A percentile compares a stretch with the other conserved stretches of the same genome.
Evolutionary conservation across 2,329 filamentous ascomycete genomes (phyloP).

Genomic region (Coccinonectria pachysandricola): DNA sequence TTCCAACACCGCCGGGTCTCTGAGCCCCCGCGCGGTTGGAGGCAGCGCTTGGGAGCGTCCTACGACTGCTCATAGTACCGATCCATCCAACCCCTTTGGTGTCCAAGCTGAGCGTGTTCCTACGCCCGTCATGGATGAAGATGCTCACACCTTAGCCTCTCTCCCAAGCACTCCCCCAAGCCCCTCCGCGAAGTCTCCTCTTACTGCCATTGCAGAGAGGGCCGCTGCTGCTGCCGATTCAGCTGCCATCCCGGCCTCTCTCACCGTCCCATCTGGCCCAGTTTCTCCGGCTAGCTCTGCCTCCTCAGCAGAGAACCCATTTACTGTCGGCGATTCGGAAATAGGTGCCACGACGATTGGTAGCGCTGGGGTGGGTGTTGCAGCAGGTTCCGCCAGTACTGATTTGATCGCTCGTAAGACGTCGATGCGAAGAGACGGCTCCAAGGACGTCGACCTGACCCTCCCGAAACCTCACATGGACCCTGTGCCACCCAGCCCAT

Average conservation of each 20-base stretch:
- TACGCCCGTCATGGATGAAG: slow-evolving; percentile 30
- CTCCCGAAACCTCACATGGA: slow-evolving; percentile 26
- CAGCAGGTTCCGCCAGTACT: slow-evolving; percentile 25
- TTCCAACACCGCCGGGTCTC: slow-evolving; percentile 10
- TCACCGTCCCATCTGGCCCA: slow-evolving; percentile 20
- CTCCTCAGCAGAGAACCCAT: slow-evolving; percentile 25
- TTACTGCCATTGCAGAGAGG: slow-evolving; percentile 2
- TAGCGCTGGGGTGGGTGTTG: slow-evolving; percentile 11
- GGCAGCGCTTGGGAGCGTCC: slow-evolving; percentile 39
- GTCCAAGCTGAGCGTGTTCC: slow-evolving; percentile 43
- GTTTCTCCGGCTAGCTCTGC: slow-evolving; percentile 3
- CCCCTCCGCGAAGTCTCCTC: slow-evolving; percentile 2
- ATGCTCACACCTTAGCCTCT: slow-evolving; percentile 8
- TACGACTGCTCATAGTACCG: slow-evolving; percentile 32
- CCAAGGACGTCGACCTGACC: slow-evolving; percentile 45
- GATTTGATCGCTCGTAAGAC: slow-evolving; percentile 39
- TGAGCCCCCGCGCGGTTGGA: slow-evolving; percentile 19
- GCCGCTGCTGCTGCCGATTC: too few relatives aligned
- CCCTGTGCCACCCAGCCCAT: slow-evolving; percentile 44
- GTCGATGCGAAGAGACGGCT: slow-evolving; percentile 44
- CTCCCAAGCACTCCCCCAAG: slow-evolving; percentile 22
- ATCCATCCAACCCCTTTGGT: slow-evolving; percentile 62
- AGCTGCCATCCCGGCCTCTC: slow-evolving; percentile 13
- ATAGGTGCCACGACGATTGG: slow-evolving; percentile 15
- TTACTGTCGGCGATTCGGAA: slow-evolving; percentile 28